Conservation (phyloP, 306 rosid species). For the Luffa aegyptiaca region DNA sequence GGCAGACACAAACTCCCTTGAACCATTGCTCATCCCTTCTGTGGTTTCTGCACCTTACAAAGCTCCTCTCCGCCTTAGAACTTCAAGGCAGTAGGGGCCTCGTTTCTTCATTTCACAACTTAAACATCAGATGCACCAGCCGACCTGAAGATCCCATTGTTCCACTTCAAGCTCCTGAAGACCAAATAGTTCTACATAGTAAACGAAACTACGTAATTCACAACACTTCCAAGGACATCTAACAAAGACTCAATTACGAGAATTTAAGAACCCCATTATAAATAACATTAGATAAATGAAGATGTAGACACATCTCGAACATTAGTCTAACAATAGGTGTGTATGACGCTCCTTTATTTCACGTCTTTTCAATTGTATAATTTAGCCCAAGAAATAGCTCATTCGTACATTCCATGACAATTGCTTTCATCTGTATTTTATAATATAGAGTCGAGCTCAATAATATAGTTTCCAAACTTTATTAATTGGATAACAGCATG, state of each 20-base stretch:
- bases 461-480: neutral
- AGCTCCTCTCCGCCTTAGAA: neutral
- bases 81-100: neutral
- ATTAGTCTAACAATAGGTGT: neutral
- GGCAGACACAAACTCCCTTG: neutral
- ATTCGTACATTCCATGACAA: neutral
- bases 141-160: neutral
- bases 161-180: constrained; percentile 28
- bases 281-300: neutral
- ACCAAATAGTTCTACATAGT: neutral
- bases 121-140: neutral
- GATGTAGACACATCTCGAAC: neutral
- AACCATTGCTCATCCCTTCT: neutral
- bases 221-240: neutral
- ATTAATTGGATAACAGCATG: neutral
- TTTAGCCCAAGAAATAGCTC: neutral
- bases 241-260: neutral
- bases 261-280: neutral
- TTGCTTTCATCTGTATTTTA: neutral
- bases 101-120: neutral
- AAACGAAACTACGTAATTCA: neutral
- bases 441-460: neutral
- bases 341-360: neutral
- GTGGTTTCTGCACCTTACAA: neutral
- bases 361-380: neutral